Evolutionary conservation across 2,329 filamentous ascomycete genomes (phyloP).

Genomic region (Penicillium sp.): DNA sequence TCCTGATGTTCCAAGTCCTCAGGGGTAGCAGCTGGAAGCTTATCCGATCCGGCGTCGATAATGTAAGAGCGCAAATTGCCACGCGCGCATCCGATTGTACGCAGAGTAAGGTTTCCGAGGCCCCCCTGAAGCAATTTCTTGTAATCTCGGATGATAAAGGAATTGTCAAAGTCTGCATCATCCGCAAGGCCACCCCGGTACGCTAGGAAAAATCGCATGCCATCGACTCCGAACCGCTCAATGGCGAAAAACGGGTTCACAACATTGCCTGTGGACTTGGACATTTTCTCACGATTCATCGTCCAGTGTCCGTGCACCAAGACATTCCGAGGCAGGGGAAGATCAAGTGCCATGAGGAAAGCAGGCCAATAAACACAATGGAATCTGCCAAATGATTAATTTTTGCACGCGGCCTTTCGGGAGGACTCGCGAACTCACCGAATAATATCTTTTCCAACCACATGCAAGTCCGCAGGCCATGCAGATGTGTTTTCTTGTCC

Average conservation of each 20-base stretch:
- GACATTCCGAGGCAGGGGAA: constrained; percentile 75
- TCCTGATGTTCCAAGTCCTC: constrained; percentile 40
- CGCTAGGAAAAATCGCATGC: constrained; percentile 85
- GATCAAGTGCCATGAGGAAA: constrained; percentile 81
- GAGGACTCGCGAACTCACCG: constrained; percentile 47
- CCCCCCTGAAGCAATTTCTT: constrained; percentile 74
- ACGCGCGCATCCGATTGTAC: constrained; percentile 65
- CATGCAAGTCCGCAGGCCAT: constrained; percentile 90
- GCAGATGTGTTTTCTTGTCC: constrained; percentile 61
- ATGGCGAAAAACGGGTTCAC: constrained; percentile 93
- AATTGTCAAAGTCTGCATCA: constrained; percentile 84
- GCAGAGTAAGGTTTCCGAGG: constrained; percentile 75
- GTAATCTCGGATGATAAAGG: constrained; percentile 71
- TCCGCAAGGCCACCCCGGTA: constrained; percentile 72
- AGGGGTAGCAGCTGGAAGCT: constrained; percentile 30
- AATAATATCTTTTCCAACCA: constrained; percentile 95
- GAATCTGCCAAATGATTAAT: constrained; percentile 54
- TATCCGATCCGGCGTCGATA: constrained; percentile 34
- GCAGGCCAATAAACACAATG: constrained; percentile 99
- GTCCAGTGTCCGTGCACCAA: constrained; percentile 96
- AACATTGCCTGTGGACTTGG: constrained; percentile 90
- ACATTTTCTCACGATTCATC: constrained; percentile 89
- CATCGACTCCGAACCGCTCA: constrained; percentile 82
- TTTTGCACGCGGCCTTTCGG: constrained; percentile 3
- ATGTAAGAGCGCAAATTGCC: constrained; percentile 69